A percentile compares a stretch with the other conserved stretches of the same genome.
Conservation (phyloP, 495 filamentous ascomycete genomes). For the Penicillium pulvis region DNA sequence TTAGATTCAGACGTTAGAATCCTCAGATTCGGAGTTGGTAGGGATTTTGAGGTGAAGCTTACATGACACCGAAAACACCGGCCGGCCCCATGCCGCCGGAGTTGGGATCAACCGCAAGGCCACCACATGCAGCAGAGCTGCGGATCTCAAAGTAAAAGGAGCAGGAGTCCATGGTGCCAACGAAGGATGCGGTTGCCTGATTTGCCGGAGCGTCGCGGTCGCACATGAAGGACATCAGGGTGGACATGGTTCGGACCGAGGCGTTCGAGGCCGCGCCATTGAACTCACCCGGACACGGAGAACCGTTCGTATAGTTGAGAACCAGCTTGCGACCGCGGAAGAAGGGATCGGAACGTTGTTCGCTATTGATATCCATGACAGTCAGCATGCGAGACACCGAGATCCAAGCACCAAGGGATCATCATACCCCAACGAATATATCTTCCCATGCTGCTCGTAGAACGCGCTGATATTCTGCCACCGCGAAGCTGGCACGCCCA, state of each 20-base stretch:
- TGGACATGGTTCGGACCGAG: conserved; percentile 68
- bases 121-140: conserved; percentile 80
- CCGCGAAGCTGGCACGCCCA: conserved; percentile 61
- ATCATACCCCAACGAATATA: conserved; percentile 82
- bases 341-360: conserved; percentile 66
- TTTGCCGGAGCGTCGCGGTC: conserved; percentile 68
- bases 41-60: conserved; percentile 33
- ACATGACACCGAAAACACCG: conserved; percentile 92
- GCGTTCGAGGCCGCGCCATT: conserved; percentile 28
- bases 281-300: conserved; percentile 61
- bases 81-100: conserved; percentile 74
- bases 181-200: conserved; percentile 71
- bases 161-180: conserved; percentile 85
- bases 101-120: conserved; percentile 60
- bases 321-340: conserved; percentile 90
- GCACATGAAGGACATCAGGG: conserved; percentile 91
- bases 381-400: conserved; percentile 14
- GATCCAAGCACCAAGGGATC: neutral
- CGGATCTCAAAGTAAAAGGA: conserved; percentile 98
- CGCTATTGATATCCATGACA: conserved; percentile 41
- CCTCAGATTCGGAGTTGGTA: neutral
- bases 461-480: conserved; percentile 91
- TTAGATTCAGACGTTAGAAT: conserved; percentile 16
- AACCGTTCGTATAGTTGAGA: conserved; percentile 88
- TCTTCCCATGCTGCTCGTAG: conserved; percentile 71